Percentiles rank a stretch among this genome's conserved stretches.
These are phyloP conservation scores for Cytospora mali DNA, from an alignment of 2,329 filamentous ascomycete species.

Conservation along the genomic window DNA sequence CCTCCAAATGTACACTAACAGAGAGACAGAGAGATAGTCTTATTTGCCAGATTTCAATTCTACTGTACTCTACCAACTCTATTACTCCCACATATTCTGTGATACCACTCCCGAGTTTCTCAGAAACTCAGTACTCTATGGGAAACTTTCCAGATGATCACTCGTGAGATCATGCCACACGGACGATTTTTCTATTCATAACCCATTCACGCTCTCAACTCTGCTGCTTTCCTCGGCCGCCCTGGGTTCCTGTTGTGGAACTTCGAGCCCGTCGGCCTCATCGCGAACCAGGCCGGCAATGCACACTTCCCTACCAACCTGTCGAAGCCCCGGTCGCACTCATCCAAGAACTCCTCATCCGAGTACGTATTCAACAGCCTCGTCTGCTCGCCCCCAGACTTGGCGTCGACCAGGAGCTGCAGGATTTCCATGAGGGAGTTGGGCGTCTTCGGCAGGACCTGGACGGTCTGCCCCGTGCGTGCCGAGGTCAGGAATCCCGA, in stretches of 20 bases:
- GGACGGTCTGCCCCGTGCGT: conserved; percentile 23
- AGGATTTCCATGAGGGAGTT: conserved; percentile 16
- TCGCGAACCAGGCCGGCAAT: conserved; percentile 21
- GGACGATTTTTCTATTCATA: background rate
- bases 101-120: background rate
- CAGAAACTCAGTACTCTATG: background rate
- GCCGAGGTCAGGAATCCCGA: conserved; percentile 19
- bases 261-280: conserved; percentile 21
- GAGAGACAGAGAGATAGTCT: background rate
- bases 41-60: background rate
- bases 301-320: conserved; percentile 18
- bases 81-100: background rate
- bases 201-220: background rate
- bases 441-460: conserved; percentile 16
- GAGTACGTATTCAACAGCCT: conserved; percentile 25
- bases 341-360: conserved; percentile 23
- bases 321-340: conserved; percentile 13
- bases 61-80: background rate
- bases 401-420: conserved; percentile 24
- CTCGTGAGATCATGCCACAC: no score
- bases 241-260: background rate
- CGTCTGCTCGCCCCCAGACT: conserved; percentile 24
- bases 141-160: background rate
- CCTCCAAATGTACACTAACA: background rate
- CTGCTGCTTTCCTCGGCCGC: background rate